phyloP scores from a whole-genome alignment of 192 early-diverging fungal genomes.

The Coemansia sp. region DNA sequence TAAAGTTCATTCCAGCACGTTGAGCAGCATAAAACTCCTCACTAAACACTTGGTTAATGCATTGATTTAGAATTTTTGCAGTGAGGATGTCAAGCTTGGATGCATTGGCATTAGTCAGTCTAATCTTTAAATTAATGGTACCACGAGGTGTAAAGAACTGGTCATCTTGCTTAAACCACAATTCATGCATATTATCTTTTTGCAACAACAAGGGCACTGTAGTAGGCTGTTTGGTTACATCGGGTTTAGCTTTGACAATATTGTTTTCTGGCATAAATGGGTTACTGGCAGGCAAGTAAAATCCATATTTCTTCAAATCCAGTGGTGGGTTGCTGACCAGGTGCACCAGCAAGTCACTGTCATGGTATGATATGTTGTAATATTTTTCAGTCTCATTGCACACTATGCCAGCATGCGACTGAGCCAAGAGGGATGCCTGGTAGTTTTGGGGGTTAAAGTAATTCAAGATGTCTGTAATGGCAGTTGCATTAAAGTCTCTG shows the following conservation, averaged over 20 bases:
- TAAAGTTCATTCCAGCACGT: not conserved
- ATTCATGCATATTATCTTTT: conserved; percentile 1
- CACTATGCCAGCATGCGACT: not conserved
- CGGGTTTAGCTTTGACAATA: not conserved
- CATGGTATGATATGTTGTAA: not conserved
- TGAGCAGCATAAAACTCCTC: not conserved
- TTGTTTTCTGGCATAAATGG: not conserved
- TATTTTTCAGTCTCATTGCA: conserved; percentile 2
- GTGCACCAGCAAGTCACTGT: not conserved
- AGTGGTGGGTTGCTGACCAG: not conserved
- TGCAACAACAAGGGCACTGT: conserved; percentile 9
- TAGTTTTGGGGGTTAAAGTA: conserved; percentile 2
- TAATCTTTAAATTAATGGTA: not conserved
- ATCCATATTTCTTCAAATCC: not conserved
- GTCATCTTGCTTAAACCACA: too few relatives aligned
- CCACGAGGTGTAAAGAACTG: too few relatives aligned
- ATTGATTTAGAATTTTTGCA: not conserved
- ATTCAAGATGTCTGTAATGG: not conserved
- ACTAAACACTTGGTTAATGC: not conserved
- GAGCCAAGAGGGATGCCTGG: not conserved
- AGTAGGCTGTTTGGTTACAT: not conserved
- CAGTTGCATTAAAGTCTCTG: not conserved
- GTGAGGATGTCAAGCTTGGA: not conserved
- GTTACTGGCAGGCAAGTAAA: not conserved
- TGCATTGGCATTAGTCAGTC: not conserved